Conservation (phyloP, 257 asterid genomes). For the Coffea eugenioides region DNA sequence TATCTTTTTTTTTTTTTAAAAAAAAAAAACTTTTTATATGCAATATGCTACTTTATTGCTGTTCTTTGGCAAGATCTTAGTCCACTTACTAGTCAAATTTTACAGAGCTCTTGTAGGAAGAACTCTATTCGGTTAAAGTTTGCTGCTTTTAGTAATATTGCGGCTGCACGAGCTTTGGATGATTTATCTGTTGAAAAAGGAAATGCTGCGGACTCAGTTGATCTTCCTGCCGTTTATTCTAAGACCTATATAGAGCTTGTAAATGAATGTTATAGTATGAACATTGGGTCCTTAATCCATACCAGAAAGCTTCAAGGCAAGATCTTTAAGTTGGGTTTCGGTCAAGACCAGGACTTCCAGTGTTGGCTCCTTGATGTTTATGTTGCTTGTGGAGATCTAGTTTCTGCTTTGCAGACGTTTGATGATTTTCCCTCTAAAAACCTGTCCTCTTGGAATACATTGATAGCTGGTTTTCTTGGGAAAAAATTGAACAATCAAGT, state of each 20-base stretch:
- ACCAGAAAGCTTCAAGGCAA: conserved; percentile 32
- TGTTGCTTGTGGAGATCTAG: conserved; percentile 36
- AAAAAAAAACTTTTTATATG: no score
- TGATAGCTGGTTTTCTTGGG: conserved; percentile 23
- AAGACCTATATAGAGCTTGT: conserved; percentile 22
- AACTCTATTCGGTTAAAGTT: conserved; percentile 5
- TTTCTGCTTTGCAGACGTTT: conserved; percentile 27
- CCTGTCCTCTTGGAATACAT: conserved; percentile 33
- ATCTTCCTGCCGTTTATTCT: neutral
- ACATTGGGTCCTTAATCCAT: conserved; percentile 19
- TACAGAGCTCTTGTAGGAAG: conserved; percentile 7
- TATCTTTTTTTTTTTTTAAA: no score
- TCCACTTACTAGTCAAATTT: neutral
- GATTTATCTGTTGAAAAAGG: conserved; percentile 20
- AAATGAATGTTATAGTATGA: conserved; percentile 18
- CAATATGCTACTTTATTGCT: neutral
- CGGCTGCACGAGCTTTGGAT: conserved; percentile 22
- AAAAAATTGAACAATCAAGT: conserved; percentile 32
- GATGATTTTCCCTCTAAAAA: conserved; percentile 32
- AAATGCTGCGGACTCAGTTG: conserved; percentile 16
- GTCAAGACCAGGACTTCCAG: conserved; percentile 16
- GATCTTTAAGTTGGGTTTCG: conserved; percentile 29
- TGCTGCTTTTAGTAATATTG: conserved; percentile 30
- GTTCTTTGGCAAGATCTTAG: no score
- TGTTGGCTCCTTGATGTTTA: conserved; percentile 25